Percentiles rank a stretch among this genome's conserved stretches.
These are phyloP conservation scores for Aulographum hederae DNA, from an alignment of 2,329 filamentous ascomycete genomes.

Conservation along the genomic window DNA sequence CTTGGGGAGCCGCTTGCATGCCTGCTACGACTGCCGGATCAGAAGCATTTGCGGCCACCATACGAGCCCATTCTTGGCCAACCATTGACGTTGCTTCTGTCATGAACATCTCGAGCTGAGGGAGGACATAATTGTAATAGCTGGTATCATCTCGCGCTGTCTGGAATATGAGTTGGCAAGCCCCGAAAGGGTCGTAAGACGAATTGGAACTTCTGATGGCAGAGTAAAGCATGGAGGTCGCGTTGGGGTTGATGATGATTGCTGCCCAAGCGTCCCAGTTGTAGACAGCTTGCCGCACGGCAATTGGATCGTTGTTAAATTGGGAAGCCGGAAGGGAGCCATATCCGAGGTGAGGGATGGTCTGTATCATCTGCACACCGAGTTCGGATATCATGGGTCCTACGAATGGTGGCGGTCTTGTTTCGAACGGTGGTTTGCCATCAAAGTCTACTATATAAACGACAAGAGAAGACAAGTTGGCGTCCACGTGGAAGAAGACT, in stretches of 20 bases:
- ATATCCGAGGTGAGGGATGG: constrained; percentile 32
- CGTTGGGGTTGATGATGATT: constrained; percentile 43
- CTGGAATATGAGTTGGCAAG: constrained; percentile 37
- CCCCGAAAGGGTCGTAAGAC: constrained; percentile 41
- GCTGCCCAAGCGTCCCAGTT: constrained; percentile 41
- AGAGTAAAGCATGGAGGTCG: constrained; percentile 36
- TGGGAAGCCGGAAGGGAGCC: constrained; percentile 26
- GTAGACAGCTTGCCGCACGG: constrained; percentile 40
- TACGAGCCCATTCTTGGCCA: constrained; percentile 25
- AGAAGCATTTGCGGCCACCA: constrained; percentile 16
- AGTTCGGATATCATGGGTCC: constrained; percentile 33
- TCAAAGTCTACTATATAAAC: constrained; percentile 48
- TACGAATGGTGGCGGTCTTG: constrained; percentile 29
- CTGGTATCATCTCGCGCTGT: constrained; percentile 38
- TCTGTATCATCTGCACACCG: constrained; percentile 22
- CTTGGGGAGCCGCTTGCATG: constrained; percentile 30
- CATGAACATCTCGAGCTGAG: constrained; percentile 30
- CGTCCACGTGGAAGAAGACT: constrained; percentile 31
- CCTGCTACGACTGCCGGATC: constrained; percentile 21
- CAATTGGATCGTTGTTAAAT: constrained; percentile 36
- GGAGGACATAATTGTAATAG: constrained; percentile 33
- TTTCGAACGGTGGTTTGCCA: constrained; percentile 33
- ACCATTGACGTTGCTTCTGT: constrained; percentile 28
- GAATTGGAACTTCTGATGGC: constrained; percentile 36
- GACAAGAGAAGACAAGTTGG: constrained; percentile 28